Evolutionary conservation across 2,329 filamentous ascomycete species (phyloP), one percentile per base, ranked within the genome.

Genomic region (Hymenoscyphus repandus): DNA sequence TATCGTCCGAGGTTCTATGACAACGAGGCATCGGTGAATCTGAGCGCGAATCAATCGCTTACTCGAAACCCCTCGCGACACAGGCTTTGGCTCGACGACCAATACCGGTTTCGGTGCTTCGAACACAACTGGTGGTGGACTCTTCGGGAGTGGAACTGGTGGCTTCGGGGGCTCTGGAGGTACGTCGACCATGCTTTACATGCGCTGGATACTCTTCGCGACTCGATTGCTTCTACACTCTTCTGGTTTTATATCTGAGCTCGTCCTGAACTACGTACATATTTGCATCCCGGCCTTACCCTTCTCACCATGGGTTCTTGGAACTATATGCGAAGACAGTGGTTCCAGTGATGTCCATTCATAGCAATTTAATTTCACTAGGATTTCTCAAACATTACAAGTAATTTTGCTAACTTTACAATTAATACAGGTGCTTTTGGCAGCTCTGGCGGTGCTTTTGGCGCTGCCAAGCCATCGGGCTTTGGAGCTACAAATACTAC

Each of bases 401-500:
- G 12, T 18, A 30, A 33, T 34, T 39, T 46, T 48, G 47, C 60
- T 64, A 59, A 62, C 54, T 47, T 49, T 17, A 27, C 36, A 4
- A 20, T 33, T 49, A 45, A 33, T 46, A 56, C 49, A 64, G 62
- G 62, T 54, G 56, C 47, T 34, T 82, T 81, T 58, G 77, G 78
- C 42, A 68, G 68, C 52, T 66, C 62, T n/a, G 64, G 58, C 42
- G 60, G 51, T 50, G 63, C 58, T 9, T 66, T 66, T 53, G 65
- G 64, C 27, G 59, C 62, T 46, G 22, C 45, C 9, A 74, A 71
- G 36, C 65, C 71, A 51, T 59, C 65, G 10, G 67, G 61, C 9
- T 83, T 82, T 59, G 78, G 78, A 41, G 61, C 66, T 53, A 63
- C 67, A 46, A 64, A 68, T 51, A 63, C 68, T 46, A 66, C 66